Evolutionary conservation across 163 green algal genomes (phyloP).

Genomic region (Scenedesmus sp.): DNA sequence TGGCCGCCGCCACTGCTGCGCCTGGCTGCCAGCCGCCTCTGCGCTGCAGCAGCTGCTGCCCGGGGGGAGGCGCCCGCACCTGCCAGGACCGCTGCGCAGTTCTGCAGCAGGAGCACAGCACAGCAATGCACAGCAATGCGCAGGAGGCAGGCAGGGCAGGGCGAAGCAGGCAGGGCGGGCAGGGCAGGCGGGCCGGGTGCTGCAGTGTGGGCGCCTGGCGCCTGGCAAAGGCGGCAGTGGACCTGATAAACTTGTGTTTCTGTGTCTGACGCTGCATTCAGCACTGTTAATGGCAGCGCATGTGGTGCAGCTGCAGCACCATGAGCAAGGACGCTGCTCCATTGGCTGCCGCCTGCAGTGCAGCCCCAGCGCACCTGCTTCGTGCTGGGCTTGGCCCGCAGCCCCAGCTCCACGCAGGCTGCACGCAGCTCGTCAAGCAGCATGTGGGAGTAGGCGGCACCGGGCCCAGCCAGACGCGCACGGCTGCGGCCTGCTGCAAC

Average conservation of each 20-base stretch:
- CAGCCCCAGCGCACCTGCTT: neutral
- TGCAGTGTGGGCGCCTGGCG: no score
- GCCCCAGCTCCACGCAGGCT: neutral
- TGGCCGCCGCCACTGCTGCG: no score
- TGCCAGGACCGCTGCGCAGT: neutral
- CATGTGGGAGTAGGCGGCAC: neutral
- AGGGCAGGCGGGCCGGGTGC: no score
- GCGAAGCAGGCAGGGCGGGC: no score
- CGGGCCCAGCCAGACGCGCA: neutral
- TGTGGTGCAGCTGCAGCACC: no score
- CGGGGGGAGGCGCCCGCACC: neutral
- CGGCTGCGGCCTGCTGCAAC: neutral
- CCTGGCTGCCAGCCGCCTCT: neutral
- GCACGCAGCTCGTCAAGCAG: neutral
- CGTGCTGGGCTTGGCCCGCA: neutral
- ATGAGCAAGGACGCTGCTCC: no score
- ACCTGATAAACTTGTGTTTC: no score
- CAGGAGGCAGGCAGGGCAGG: neutral
- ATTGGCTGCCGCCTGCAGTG: no score
- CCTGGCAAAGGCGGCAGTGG: no score
- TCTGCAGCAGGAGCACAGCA: neutral
- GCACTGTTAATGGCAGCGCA: no score
- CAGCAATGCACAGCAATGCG: neutral
- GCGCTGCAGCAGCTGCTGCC: neutral
- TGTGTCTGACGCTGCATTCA: no score